These are phyloP conservation scores for Alisma plantagoaquatica DNA, from an alignment of 106 monocot species.

Conservation along the genomic window DNA sequence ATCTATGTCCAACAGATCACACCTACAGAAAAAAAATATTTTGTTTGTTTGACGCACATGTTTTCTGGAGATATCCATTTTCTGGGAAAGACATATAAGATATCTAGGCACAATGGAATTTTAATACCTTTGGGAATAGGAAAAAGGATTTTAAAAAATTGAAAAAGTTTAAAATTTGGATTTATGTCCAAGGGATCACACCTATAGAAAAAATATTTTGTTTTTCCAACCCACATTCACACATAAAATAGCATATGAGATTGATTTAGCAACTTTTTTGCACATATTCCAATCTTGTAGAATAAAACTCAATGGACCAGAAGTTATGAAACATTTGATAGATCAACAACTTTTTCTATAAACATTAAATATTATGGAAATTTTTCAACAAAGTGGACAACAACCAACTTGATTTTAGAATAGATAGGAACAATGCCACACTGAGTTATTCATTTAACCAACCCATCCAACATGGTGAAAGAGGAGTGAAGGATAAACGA, in stretches of 20 bases:
- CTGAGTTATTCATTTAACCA: too few species aligned
- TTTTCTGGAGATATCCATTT: constrained; percentile 1
- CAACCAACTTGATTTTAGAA: too few species aligned
- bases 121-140: background rate
- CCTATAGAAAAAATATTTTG: constrained; percentile 1
- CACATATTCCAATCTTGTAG: too few species aligned
- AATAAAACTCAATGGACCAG: too few species aligned
- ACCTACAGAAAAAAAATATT: constrained; percentile 15
- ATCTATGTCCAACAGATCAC: constrained; percentile 19
- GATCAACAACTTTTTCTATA: too few species aligned
- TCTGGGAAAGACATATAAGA: background rate
- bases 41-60: too few species aligned
- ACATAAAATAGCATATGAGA: background rate
- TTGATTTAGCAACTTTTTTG: background rate
- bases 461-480: too few species aligned
- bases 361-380: too few species aligned
- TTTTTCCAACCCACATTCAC: background rate
- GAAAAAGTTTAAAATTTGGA: constrained; percentile 21
- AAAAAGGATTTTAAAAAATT: constrained; percentile 12
- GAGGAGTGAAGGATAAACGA: too few species aligned
- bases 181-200: constrained; percentile 18
- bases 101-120: background rate
- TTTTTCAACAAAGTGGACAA: too few species aligned
- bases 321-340: too few species aligned
- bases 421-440: too few species aligned